phyloP scores from a whole-genome alignment of 2,329 filamentous ascomycete species.

The Daldinia eschscholtzii region DNA sequence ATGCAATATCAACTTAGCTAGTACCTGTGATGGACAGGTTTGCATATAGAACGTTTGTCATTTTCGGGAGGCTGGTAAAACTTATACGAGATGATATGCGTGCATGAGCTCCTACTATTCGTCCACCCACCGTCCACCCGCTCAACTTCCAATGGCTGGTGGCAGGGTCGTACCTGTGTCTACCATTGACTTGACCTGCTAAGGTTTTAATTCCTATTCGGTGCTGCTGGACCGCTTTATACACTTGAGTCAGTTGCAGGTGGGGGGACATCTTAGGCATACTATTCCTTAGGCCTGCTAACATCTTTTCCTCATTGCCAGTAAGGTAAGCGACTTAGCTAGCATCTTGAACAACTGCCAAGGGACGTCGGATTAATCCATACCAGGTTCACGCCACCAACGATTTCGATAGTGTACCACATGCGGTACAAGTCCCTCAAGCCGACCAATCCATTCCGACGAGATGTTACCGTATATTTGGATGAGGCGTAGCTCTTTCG shows the following conservation, averaged over 20 bases:
- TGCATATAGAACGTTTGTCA: neutral
- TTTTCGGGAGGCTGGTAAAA: neutral
- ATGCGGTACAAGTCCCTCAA: constrained; percentile 30
- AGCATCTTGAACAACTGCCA: neutral
- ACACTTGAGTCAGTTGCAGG: too few relatives aligned
- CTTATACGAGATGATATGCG: neutral
- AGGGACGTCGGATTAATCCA: constrained; percentile 18
- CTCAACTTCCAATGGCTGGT: neutral
- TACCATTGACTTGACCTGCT: neutral
- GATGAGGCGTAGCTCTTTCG: constrained; percentile 39
- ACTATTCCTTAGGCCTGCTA: neutral
- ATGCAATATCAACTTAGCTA: neutral
- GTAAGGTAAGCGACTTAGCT: neutral
- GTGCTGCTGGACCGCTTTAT: neutral
- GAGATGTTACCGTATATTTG: constrained; percentile 45
- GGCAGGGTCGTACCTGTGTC: neutral
- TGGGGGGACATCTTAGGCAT: neutral
- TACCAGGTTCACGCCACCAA: constrained; percentile 49
- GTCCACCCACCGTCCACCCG: too few relatives aligned
- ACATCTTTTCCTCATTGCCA: neutral
- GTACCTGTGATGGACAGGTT: neutral
- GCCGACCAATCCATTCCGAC: constrained; percentile 36
- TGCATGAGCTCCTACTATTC: neutral
- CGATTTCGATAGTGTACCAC: constrained; percentile 40
- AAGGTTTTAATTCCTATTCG: neutral